These are phyloP conservation scores for Sugiyamaella boreocaroliniensis DNA, from an alignment of 805 yeast genomes.

Conservation along the genomic window DNA sequence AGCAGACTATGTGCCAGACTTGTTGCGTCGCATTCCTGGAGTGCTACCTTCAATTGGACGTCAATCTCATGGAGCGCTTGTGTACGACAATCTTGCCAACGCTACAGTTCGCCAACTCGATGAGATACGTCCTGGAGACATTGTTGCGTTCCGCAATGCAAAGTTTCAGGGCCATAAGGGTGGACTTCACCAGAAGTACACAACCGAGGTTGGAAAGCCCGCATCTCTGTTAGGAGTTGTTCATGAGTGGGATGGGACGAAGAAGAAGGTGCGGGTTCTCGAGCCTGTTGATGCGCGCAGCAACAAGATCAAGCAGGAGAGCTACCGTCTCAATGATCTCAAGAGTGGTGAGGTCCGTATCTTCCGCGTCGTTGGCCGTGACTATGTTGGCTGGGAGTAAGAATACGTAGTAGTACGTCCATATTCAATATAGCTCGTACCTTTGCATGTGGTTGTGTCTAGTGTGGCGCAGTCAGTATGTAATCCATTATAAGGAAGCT, in stretches of 20 bases:
- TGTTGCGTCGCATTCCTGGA: slow-evolving; percentile 34
- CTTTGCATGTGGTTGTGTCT: too few species aligned
- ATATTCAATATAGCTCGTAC: too few species aligned
- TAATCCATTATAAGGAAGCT: too few species aligned
- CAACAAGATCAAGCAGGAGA: slow-evolving; percentile 45
- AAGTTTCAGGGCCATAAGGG: slow-evolving; percentile 60
- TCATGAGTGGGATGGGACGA: slow-evolving; percentile 64
- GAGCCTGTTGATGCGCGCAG: slow-evolving; percentile 21
- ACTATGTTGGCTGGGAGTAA: slow-evolving; percentile 60
- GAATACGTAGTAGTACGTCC: not conserved
- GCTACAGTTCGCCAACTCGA: slow-evolving; percentile 47
- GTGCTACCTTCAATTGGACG: slow-evolving; percentile 54
- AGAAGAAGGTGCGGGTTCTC: slow-evolving; percentile 37
- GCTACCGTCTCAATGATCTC: slow-evolving; percentile 66
- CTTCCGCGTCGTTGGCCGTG: slow-evolving; percentile 70
- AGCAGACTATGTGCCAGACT: slow-evolving; percentile 9
- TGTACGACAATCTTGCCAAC: slow-evolving; percentile 50
- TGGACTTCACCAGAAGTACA: slow-evolving; percentile 49
- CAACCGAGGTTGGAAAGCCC: slow-evolving; percentile 51
- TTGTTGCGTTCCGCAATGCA: slow-evolving; percentile 68
- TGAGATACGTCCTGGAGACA: slow-evolving; percentile 76
- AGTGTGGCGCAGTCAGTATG: too few species aligned
- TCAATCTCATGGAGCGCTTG: slow-evolving; percentile 66
- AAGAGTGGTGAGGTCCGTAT: slow-evolving; percentile 73
- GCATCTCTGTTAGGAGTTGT: slow-evolving; percentile 56